phyloP scores from a whole-genome alignment of 495 filamentous ascomycete genomes.

The Trichoderma asperelloides region DNA sequence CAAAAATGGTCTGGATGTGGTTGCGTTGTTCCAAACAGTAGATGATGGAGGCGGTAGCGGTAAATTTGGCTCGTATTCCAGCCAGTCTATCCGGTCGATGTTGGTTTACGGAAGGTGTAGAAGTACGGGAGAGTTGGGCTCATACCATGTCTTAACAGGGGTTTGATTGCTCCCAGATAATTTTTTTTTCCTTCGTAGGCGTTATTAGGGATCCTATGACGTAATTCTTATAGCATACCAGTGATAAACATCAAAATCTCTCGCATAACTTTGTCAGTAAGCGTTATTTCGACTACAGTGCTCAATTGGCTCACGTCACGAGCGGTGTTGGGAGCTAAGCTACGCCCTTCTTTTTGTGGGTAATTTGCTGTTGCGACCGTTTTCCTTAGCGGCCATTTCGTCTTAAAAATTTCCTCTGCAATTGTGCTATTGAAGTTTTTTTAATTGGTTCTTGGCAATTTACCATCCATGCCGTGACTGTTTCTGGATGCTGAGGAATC shows the following conservation, averaged over 20 bases:
- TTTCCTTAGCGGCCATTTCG: too few relatives aligned
- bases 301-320: not conserved
- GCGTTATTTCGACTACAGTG: not conserved
- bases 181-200: not conserved
- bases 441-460: too few relatives aligned
- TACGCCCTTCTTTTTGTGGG: not conserved
- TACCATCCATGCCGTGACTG: too few relatives aligned
- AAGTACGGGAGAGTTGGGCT: not conserved
- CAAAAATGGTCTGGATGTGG: constrained; percentile 17
- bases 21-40: constrained; percentile 16
- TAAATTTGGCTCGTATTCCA: constrained; percentile 24
- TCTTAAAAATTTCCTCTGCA: too few relatives aligned
- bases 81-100: constrained; percentile 21
- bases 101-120: constrained; percentile 12
- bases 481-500: too few relatives aligned
- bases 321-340: not conserved
- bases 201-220: not conserved
- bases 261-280: not conserved
- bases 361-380: not conserved
- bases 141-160: not conserved
- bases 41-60: constrained; percentile 25
- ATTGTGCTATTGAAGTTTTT: too few relatives aligned
- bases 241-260: not conserved
- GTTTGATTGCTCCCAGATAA: not conserved
- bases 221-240: not conserved